These are phyloP conservation scores for Nitzschia sp. DNA, from an alignment of 108 stramenopile genomes.

Conservation along the genomic window DNA sequence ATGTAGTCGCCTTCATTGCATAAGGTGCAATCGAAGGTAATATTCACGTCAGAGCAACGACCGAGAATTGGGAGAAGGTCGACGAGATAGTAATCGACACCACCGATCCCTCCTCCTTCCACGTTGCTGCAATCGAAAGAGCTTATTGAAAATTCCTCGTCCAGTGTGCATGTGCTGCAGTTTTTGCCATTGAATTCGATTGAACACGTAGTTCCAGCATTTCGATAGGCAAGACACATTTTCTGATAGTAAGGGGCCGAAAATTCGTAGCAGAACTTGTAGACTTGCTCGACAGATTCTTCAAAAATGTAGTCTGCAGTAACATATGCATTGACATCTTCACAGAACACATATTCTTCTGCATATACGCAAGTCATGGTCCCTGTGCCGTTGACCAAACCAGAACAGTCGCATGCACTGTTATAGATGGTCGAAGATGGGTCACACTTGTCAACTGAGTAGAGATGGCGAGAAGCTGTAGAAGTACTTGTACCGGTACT, in stretches of 20 bases:
- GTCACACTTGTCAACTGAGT: not conserved
- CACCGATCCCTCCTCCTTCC: slow-evolving; percentile 2
- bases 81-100: not conserved
- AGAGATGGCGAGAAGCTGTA: not conserved
- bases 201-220: not conserved
- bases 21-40: not conserved
- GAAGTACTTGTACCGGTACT: not conserved
- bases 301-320: slow-evolving; percentile 3
- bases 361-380: not conserved
- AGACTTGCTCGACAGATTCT: not conserved
- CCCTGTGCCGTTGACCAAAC: slow-evolving; percentile 4
- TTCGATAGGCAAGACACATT: not conserved
- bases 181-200: slow-evolving; percentile 2
- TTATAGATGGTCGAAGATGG: not conserved
- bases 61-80: slow-evolving; percentile 1
- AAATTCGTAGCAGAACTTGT: not conserved
- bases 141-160: not conserved
- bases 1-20: slow-evolving; percentile 2
- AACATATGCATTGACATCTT: not conserved
- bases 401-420: slow-evolving; percentile 6
- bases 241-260: slow-evolving; percentile 6
- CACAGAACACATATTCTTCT: not conserved
- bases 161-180: not conserved
- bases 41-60: not conserved
- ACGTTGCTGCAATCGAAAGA: slow-evolving; percentile 10